Evolutionary conservation across 768 basidiomycete genomes (phyloP), one percentile per base, ranked within the genome.

Genomic region (Lactarius psammicola): DNA sequence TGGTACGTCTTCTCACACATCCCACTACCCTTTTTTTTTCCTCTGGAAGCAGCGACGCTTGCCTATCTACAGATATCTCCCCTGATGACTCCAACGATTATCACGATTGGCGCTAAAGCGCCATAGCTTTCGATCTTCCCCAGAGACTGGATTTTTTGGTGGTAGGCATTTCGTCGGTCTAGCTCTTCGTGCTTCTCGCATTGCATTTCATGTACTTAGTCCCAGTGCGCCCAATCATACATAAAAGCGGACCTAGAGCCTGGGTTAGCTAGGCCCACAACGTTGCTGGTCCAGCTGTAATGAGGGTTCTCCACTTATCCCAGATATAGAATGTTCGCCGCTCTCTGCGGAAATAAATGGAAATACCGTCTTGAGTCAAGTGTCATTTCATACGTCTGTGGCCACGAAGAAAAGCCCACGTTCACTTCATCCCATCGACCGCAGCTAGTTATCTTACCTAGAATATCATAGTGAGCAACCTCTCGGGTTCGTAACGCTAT

Each of bases 1-100:
- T 28, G 69, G 65, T 70, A 36, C 34, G 65, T 53, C 20, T 13
- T 17, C 34, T 56, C 33, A 15, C 57, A 8, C 40, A 3, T 56
- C 17, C 60, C 28, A 9, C 51, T 13, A 13, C 26, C n/a, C 31
- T 49, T 33, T 31, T 38, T 38, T 38, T 30, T 42, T 26, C 26
- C 49, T 53, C 28, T 38, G 18, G 55, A 64, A 33, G 54, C 46
- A 40, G 5, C 55, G 49, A 15, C 49, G 49, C 33, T 33, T 51
- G n/a, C 30, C 20, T 31, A 31, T n/a, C 28, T 36, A 30, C 53
- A 68, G 66, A 66, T 26, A 4, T 34, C 20, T 56, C 60, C 53
- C 26, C 1, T 56, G 44, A 36, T 13, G 58, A 60, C 23, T 49
- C 44, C 34, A 36, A 67, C 33, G 53, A n/a, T 38, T 10, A 11